Evolutionary conservation across 1,139 yeast species (phyloP).

Genomic region (Suhomyces coccinellae): DNA sequence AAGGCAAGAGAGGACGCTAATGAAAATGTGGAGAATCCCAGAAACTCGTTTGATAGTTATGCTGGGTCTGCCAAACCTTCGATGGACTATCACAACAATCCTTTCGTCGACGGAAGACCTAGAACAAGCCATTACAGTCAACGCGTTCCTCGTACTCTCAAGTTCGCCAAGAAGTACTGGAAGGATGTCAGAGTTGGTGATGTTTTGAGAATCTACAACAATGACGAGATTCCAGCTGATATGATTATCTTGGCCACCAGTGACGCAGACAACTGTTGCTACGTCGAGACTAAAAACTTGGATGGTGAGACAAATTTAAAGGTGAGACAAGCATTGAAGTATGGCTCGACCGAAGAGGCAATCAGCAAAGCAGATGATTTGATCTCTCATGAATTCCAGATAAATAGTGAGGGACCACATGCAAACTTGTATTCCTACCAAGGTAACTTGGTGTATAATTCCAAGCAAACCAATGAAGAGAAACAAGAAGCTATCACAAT

Average conservation of each 20-base stretch:
- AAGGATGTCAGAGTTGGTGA: constrained; percentile 58
- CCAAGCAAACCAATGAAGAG: constrained; percentile 15
- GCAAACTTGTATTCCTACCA: constrained; percentile 54
- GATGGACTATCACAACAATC: constrained; percentile 16
- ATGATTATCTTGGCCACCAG: constrained; percentile 51
- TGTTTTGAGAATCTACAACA: constrained; percentile 49
- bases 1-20: constrained; percentile 26
- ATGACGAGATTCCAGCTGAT: constrained; percentile 63
- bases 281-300: constrained; percentile 58
- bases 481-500: constrained; percentile 47
- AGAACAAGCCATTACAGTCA: constrained; percentile 4
- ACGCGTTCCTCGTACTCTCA: constrained; percentile 23
- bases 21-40: constrained; percentile 15
- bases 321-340: constrained; percentile 51
- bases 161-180: constrained; percentile 46
- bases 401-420: constrained; percentile 59
- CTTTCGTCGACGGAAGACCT: constrained; percentile 20
- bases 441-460: constrained; percentile 44
- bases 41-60: constrained; percentile 40
- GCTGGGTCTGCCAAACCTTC: constrained; percentile 7
- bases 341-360: constrained; percentile 35
- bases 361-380: constrained; percentile 47
- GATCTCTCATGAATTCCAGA: constrained; percentile 37
- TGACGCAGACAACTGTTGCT: constrained; percentile 55
- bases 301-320: constrained; percentile 65